A percentile compares a stretch with the other conserved stretches of the same genome.
These are phyloP conservation scores for Trichoderma reesei DNA, from an alignment of 495 filamentous ascomycete genomes.

Conservation along the genomic window DNA sequence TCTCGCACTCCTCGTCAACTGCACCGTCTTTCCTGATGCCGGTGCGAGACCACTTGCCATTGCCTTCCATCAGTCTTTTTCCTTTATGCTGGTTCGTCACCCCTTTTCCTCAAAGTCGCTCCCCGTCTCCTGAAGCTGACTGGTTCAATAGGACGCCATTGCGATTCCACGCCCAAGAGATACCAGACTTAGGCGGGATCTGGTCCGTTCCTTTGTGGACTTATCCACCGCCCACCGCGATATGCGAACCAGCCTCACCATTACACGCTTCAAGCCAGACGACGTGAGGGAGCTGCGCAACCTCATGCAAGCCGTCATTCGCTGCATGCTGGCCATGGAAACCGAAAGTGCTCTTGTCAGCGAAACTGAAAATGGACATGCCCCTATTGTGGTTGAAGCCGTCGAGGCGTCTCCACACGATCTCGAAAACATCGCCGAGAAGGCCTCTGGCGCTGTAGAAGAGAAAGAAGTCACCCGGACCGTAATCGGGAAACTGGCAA, in stretches of 20 bases:
- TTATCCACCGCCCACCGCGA: conserved; percentile 47
- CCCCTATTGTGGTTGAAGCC: conserved; percentile 2
- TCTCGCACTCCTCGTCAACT: conserved; percentile 37
- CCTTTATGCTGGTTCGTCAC: conserved; percentile 25
- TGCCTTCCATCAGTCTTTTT: conserved; percentile 34
- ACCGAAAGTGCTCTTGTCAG: conserved; percentile 35
- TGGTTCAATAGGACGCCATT: conserved; percentile 27
- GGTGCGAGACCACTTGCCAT: conserved; percentile 41
- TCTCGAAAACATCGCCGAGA: not conserved
- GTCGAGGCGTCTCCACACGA: not conserved
- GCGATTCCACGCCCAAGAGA: conserved; percentile 18
- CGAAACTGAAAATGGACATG: conserved; percentile 6
- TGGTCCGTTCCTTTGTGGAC: conserved; percentile 41
- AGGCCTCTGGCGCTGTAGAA: not conserved
- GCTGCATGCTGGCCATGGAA: conserved; percentile 35
- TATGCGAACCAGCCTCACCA: conserved; percentile 42
- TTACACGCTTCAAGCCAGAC: conserved; percentile 38
- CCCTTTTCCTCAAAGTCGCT: not conserved
- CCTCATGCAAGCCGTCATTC: conserved; percentile 42
- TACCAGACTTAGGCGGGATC: conserved; percentile 24
- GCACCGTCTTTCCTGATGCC: conserved; percentile 40
- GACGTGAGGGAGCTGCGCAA: conserved; percentile 41
- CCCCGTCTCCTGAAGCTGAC: conserved; percentile 10
- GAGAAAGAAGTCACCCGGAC: not conserved
- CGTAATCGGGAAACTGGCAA: conserved; percentile 25